Base-by-base conservation (phyloP, 2,329 filamentous ascomycete genomes). In the Lecanoromycetidae sp. region DNA sequence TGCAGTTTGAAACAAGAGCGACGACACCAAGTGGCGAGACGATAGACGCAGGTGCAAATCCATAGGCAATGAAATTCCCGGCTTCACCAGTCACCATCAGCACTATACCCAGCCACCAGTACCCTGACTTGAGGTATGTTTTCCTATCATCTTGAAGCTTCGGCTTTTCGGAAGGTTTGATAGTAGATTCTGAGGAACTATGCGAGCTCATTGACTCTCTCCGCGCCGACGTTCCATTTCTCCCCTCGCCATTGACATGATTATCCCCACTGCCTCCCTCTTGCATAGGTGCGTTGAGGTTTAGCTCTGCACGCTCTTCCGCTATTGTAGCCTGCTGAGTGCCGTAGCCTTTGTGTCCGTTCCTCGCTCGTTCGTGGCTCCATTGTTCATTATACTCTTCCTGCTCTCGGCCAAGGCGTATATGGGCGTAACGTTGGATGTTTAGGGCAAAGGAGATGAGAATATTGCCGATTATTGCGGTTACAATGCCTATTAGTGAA, bases 11-110 rank as follows among this genome's bases (percentile, higher is more conserved):
- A 37, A 98, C 81, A 52, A 98, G 71, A 2, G 91, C 91, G 10
- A 98, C 91, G n/a, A 98, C 91, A 8, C 91, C 91, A 5, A 98
- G 72, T 0, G 91, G 91, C 27, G 88, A 95, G 34, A 98, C 91
- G 57, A 98, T 95, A 12, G 91, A 96, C 6, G 91, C 91, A 3
- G 91, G 91, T 25, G 91, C 91, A 62, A 98, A 98, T 20, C 91
- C 91, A 60, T 98, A 98, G 0, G 91, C 91, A 53, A 98, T 69
- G 60, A 98, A 98, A 63, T 98, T 98, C 43, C 91, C 91, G 60
- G 84, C 82, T 68, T 98, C 91, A 48, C 91, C 91, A 20, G 94
- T 69, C 0, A 82, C 87, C 77, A 98, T 98, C 50, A 98, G 72
- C 13, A 93, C 75, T 55, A 96, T 90, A 17, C 91, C 91, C 26